phyloP scores from a whole-genome alignment of 2,329 filamentous ascomycete genomes.

The Colletotrichum paranaense region DNA sequence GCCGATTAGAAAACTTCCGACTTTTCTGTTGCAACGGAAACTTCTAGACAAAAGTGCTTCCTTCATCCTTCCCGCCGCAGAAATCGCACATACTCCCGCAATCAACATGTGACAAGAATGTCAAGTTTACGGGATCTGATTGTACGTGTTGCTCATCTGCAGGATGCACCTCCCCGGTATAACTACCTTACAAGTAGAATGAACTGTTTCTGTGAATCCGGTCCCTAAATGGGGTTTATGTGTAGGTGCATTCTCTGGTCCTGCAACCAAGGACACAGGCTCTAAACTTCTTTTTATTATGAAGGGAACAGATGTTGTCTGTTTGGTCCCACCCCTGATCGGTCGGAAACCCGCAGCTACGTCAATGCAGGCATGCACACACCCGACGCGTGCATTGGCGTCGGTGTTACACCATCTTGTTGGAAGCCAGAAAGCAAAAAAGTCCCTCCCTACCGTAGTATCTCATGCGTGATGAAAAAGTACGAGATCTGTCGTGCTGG shows the following conservation, averaged over 20 bases:
- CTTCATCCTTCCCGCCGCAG: neutral
- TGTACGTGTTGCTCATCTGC: neutral
- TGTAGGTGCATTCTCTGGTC: neutral
- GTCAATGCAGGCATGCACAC: constrained; percentile 28
- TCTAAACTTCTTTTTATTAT: neutral
- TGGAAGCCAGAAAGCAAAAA: neutral
- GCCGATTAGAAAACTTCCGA: neutral
- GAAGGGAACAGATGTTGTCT: neutral
- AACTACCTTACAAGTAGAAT: neutral
- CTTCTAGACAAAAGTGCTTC: neutral
- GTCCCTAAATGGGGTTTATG: too few species aligned
- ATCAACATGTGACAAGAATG: neutral
- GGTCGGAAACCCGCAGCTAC: constrained; percentile 23
- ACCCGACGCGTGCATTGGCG: neutral
- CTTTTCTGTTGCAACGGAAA: too few species aligned
- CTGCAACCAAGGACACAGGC: too few species aligned
- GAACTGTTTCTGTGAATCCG: neutral
- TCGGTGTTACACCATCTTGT: neutral
- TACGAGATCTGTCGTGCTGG: neutral
- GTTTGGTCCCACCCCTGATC: neutral
- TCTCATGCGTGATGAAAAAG: neutral
- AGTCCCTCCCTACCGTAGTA: neutral
- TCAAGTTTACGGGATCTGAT: constrained; percentile 18
- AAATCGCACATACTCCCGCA: neutral
- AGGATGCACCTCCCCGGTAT: neutral